Evolutionary conservation across 2,329 filamentous ascomycete species (phyloP).

Genomic region (Pseudogymnoascus destructans): DNA sequence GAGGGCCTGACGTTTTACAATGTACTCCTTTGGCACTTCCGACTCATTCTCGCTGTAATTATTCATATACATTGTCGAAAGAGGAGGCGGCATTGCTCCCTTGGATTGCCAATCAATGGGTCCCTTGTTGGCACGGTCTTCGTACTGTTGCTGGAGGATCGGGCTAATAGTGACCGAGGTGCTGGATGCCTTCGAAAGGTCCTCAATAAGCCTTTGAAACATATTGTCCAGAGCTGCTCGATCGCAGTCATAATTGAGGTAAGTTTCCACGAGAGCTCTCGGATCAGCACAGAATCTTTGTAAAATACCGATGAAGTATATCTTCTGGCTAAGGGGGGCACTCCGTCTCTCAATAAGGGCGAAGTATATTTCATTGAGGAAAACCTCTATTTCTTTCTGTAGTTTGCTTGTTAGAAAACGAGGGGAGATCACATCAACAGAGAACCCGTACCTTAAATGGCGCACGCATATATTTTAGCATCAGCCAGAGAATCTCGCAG

Average conservation of each 20-base stretch:
- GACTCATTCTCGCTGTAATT: constrained; percentile 45
- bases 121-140: constrained; percentile 53
- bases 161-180: constrained; percentile 62
- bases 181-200: constrained; percentile 77
- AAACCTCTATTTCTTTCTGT: constrained; percentile 93
- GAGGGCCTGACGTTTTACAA: constrained; percentile 78
- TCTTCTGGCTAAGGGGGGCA: constrained; percentile 79
- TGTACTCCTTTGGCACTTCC: constrained; percentile 76
- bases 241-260: constrained; percentile 97
- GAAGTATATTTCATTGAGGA: constrained; percentile 93
- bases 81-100: constrained; percentile 71
- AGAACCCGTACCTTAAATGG: constrained; percentile 63
- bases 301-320: constrained; percentile 78
- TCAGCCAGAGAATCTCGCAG: constrained; percentile 95
- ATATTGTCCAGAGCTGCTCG: constrained; percentile 87
- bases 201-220: constrained; percentile 89
- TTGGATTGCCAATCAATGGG: constrained; percentile 73
- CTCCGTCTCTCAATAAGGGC: constrained; percentile 79
- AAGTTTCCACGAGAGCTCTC: constrained; percentile 80
- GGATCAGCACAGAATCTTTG: constrained; percentile 76
- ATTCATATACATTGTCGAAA: constrained; percentile 42
- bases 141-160: constrained; percentile 72
- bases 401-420: constrained; percentile 11
- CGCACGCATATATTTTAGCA: constrained; percentile 84
- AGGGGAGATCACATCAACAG: neutral